phyloP scores from a whole-genome alignment of 495 filamentous ascomycete genomes.

The Talaromyces ruber region DNA sequence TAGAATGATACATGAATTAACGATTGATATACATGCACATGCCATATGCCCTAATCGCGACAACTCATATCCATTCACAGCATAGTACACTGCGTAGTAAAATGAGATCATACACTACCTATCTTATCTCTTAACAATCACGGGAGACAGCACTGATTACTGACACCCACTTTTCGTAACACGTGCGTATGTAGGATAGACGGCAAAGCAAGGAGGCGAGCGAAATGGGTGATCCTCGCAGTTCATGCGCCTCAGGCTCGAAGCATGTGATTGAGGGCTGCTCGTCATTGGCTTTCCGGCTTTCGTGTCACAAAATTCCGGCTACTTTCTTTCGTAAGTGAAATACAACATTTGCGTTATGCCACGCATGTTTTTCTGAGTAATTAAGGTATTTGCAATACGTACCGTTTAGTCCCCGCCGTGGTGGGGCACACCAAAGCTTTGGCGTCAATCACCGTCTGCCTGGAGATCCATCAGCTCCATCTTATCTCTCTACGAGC shows the following conservation, averaged over 20 bases:
- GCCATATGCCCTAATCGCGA: not conserved
- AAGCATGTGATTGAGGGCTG: not conserved
- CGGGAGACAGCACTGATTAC: not conserved
- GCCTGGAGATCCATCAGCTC: not conserved
- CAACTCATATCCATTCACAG: not conserved
- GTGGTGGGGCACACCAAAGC: not conserved
- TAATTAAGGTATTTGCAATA: not conserved
- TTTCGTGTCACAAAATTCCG: not conserved
- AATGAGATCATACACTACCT: not conserved
- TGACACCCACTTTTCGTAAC: not conserved
- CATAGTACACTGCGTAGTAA: too few relatives aligned
- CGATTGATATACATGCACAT: not conserved
- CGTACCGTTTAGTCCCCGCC: not conserved
- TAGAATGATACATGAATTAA: constrained; percentile 2
- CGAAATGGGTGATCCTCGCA: not conserved
- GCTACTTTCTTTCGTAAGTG: not conserved
- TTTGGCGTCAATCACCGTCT: not conserved
- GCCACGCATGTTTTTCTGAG: not conserved
- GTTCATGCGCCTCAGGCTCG: not conserved
- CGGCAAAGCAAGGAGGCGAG: not conserved
- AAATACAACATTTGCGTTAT: not conserved
- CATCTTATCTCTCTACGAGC: not conserved
- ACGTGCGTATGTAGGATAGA: not conserved
- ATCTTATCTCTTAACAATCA: not conserved
- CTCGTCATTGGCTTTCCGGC: not conserved